Base-by-base conservation (phyloP, 257 asterid species). In the Scutellaria barbata region DNA sequence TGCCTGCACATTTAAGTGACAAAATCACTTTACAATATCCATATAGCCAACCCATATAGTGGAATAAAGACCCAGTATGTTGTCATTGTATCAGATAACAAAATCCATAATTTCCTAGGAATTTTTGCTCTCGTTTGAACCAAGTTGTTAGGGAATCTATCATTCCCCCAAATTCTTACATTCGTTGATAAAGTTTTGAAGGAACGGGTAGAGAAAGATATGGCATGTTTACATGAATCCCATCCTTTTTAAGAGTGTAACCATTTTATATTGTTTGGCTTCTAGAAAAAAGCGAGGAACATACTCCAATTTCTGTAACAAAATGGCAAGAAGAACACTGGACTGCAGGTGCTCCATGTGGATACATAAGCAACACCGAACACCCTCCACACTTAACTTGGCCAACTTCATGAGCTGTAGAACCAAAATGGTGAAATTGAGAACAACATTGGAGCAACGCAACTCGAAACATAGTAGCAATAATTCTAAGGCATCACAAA, bases 351-450 rank as follows among this genome's bases (percentile, higher is more conserved):
- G 95, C 91, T 63, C 96, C 98, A 33, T 81, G 79, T 4, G 86
- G 90, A 77, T 85, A 89, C 99, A 94, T 89, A 63, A 94, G 96
- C 86, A 94, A 74, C 72, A 82, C 82, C 10, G 79, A 42, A 69
- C 99, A 94, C 18, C 90, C 86, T 56, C 90, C 92, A 30, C 99
- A 94, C 60, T 82, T 84, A 1, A 94, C 95, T 85, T 87, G 97
- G 40, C 99, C 97, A 12, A 94, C 83, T 77, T 94, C 90, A 73
- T 89, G 86, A 41, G 86, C 99, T 94, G 89, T 81, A 74, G 56
- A 30, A 30, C 5, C 35, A 30, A 30, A 30, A 30, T 0, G 35
- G 5, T 30, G 69, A 41, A 20, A 37, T 64, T 48, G 57, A 43
- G 50, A 18, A 6, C 8, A 10, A 30, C 35, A 30, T 30, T 2